phyloP scores from a whole-genome alignment of 1,284 basidiomycete genomes.

The Marasmius tenuissimus region DNA sequence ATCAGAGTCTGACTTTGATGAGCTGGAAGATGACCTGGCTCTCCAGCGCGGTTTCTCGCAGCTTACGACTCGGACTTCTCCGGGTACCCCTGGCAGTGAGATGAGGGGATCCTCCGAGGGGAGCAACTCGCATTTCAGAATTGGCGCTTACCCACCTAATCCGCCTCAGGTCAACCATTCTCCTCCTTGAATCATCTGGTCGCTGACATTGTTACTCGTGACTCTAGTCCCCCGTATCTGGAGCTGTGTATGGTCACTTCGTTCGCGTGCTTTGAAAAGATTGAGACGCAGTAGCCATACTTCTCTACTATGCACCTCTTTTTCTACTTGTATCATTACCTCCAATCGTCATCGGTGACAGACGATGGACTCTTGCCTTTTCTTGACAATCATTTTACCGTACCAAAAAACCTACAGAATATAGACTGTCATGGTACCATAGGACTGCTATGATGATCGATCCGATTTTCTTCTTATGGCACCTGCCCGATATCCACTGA shows the following conservation, averaged over 20 bases:
- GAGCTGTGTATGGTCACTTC: background rate
- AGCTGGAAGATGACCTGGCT: slow-evolving; percentile 7
- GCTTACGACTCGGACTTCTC: slow-evolving; percentile 7
- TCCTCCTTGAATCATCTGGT: background rate
- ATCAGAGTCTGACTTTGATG: slow-evolving; percentile 5
- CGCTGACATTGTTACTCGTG: background rate
- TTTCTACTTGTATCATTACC: background rate
- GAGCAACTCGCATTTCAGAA: slow-evolving; percentile 8
- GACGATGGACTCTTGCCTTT: too few relatives aligned
- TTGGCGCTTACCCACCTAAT: slow-evolving; percentile 5
- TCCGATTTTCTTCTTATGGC: too few relatives aligned
- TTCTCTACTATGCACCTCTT: background rate
- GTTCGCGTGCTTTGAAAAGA: background rate
- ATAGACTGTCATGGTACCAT: too few relatives aligned
- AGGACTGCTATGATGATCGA: too few relatives aligned
- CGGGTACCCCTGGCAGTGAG: background rate
- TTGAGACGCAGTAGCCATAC: background rate
- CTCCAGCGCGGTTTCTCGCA: background rate
- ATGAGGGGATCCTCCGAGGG: slow-evolving; percentile 5
- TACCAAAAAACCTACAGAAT: too few relatives aligned
- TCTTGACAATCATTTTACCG: too few relatives aligned
- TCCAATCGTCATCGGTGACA: too few relatives aligned
- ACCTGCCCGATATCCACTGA: too few relatives aligned
- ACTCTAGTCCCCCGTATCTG: background rate
- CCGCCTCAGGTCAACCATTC: slow-evolving; percentile 9